Conservation (phyloP, 495 filamentous ascomycete genomes). For the Aspergillus carlsbadensis region DNA sequence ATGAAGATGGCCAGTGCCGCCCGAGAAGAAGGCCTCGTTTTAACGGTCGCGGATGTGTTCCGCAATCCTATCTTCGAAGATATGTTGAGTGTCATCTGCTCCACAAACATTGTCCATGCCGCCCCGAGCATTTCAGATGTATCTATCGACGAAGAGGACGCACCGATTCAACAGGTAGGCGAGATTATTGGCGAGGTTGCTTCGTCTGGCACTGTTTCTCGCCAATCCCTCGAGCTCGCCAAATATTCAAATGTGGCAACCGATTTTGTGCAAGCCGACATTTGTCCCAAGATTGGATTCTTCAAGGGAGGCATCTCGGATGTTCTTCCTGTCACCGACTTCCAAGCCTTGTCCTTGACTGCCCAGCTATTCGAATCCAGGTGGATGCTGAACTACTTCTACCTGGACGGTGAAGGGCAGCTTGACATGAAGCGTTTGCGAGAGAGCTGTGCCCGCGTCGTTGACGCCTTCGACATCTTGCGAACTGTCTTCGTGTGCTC, state of each 20-base stretch:
- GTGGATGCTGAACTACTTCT: constrained; percentile 58
- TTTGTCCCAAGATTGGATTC: not conserved
- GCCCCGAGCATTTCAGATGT: not conserved
- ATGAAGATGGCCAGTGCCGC: constrained; percentile 3
- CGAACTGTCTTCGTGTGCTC: constrained; percentile 65
- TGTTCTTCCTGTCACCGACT: constrained; percentile 59
- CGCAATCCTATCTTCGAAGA: constrained; percentile 1
- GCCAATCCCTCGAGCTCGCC: not conserved
- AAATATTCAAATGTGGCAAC: constrained; percentile 4
- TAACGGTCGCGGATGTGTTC: constrained; percentile 7
- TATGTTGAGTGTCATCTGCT: not conserved
- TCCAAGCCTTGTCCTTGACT: constrained; percentile 62
- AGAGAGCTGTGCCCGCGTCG: constrained; percentile 40
- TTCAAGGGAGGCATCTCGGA: constrained; percentile 56
- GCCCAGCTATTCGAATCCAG: constrained; percentile 52
- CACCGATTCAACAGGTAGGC: not conserved
- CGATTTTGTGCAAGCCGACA: constrained; percentile 13
- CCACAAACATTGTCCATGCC: not conserved
- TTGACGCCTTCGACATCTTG: constrained; percentile 61
- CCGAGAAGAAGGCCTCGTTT: not conserved
- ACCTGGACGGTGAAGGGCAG: constrained; percentile 48
- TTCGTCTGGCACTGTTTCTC: not conserved
- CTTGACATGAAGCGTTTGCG: constrained; percentile 48
- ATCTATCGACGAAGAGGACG: not conserved
- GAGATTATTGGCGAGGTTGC: not conserved